phyloP scores from a whole-genome alignment of 345 rosid species.

The Sonneratia caseolaris region DNA sequence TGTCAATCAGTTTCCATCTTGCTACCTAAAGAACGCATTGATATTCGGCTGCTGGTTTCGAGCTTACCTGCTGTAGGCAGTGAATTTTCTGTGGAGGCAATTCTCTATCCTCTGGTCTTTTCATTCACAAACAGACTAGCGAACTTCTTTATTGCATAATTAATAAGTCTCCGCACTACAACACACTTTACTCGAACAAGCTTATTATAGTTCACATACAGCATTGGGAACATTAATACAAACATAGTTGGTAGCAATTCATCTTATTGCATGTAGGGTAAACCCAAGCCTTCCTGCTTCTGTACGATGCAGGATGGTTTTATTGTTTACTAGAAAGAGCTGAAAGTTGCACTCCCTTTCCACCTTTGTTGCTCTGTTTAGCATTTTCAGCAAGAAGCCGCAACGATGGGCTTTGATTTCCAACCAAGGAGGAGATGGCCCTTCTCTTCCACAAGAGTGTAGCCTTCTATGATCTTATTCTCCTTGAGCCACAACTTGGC shows the following conservation, averaged over 20 bases:
- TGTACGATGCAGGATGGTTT: neutral
- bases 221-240: neutral
- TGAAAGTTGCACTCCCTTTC: conserved; percentile 56
- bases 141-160: neutral
- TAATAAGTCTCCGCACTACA: neutral
- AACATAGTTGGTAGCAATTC: neutral
- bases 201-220: neutral
- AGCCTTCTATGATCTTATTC: conserved; percentile 28
- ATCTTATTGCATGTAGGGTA: neutral
- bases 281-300: neutral
- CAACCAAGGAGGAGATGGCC: conserved; percentile 48
- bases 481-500: conserved; percentile 40
- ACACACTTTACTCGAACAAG: neutral
- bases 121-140: neutral
- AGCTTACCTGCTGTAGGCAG: neutral
- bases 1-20: neutral
- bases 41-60: neutral
- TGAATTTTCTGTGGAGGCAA: neutral
- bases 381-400: conserved; percentile 53
- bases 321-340: conserved; percentile 26
- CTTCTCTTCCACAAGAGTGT: conserved; percentile 36
- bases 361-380: conserved; percentile 56
- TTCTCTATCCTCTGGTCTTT: neutral
- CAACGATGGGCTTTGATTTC: conserved; percentile 44
- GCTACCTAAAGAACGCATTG: no score